Evolutionary conservation across 108 stramenopile genomes (phyloP), one percentile per base, ranked within the genome.

Genomic region (Seminavis robusta): DNA sequence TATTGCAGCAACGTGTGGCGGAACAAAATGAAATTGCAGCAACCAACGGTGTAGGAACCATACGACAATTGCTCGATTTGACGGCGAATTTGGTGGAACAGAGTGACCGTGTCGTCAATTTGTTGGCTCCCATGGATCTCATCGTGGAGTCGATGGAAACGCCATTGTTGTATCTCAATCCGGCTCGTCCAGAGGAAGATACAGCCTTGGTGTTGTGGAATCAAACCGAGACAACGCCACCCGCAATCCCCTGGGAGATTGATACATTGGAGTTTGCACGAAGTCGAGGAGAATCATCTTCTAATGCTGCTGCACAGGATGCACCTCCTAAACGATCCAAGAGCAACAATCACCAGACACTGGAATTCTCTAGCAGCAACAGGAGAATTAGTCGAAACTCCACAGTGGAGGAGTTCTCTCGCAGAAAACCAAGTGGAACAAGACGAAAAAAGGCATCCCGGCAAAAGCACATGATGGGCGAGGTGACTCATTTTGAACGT

Each of bases 81-180:
- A 79, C 77, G 17, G 73, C 85, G 33, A 74, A 88, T 44, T 65
- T 94, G 50, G 52, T 88, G 70, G 72, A 67, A n/a, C 88, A 94
- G 65, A 82, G 85, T 37, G 92, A 94, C 38, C 73, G 86, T 9
- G 83, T 90, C 15, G 73, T 80, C 8, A 86, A 94, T 73, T 41
- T 87, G 50, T 56, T 94, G 38, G 52, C 54, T 30, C 92, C 92
- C 2, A 77, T 94, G 66, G 88, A 94, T 69, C 26, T 63, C 3
- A 40, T 94, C 17, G 77, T 90, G 11, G 61, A 74, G 17, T 50
- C 53, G 6, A 16, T 78, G 36, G 73, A 19, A 58, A 33, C 42
- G 33, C 29, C 38, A 15, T 41, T 54, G 13, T 34, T 30, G 1
- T 36, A 51, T 4, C 37, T 72, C 33, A 43, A 36, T 17, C 77